Percentiles rank a stretch among this genome's conserved stretches.
Evolutionary conservation across 2,329 filamentous ascomycete genomes (phyloP).

Genomic region (Calcarisporium arbuscula): DNA sequence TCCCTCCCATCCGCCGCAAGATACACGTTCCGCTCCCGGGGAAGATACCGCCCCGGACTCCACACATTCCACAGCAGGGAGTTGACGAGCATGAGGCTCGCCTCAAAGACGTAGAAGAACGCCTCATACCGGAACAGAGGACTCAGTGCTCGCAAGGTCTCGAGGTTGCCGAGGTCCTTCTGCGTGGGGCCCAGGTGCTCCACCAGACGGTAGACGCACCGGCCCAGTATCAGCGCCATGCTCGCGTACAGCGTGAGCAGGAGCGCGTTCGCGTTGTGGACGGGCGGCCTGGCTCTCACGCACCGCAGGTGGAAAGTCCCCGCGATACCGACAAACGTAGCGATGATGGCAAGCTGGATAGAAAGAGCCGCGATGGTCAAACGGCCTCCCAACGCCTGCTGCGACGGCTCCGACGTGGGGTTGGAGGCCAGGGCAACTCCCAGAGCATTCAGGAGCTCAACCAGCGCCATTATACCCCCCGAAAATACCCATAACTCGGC

Average conservation of each 20-base stretch:
- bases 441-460: conserved; percentile 41
- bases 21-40: conserved; percentile 38
- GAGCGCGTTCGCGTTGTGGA: conserved; percentile 2
- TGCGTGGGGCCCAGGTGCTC: conserved; percentile 28
- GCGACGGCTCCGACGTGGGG: conserved; percentile 17
- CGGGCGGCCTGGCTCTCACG: conserved; percentile 1
- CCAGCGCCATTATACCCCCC: conserved; percentile 35
- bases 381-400: conserved; percentile 26
- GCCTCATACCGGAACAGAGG: conserved; percentile 45
- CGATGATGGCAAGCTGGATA: conserved; percentile 42
- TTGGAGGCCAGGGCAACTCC: conserved; percentile 36
- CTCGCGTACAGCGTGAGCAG: conserved; percentile 37
- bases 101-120: conserved; percentile 53
- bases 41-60: conserved; percentile 44
- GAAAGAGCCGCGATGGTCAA: conserved; percentile 35
- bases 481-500: conserved; percentile 39
- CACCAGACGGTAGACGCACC: conserved; percentile 49
- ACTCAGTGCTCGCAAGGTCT: conserved; percentile 18
- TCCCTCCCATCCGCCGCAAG: conserved; percentile 37
- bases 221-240: conserved; percentile 38
- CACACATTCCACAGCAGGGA: conserved; percentile 39
- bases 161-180: conserved; percentile 9
- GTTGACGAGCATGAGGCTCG: conserved; percentile 43
- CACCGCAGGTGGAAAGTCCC: conserved; percentile 37
- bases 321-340: conserved; percentile 36